These are phyloP conservation scores for Chenopodium berlandieri DNA, from an alignment of 148 eudicot species.

Conservation along the genomic window DNA sequence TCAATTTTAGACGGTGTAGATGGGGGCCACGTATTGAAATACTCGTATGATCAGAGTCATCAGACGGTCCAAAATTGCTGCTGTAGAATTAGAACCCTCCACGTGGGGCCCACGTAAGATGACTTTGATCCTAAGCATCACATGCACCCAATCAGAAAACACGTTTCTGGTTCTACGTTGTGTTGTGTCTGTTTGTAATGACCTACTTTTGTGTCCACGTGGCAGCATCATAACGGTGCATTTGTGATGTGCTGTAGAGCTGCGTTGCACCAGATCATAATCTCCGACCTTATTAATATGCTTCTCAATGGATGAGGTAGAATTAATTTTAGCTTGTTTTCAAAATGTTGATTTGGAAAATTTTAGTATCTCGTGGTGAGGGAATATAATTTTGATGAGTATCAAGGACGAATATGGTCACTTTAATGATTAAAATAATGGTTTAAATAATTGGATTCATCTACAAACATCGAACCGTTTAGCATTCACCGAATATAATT, in stretches of 20 bases:
- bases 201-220: neutral
- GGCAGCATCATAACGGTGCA: neutral
- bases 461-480: too few species aligned
- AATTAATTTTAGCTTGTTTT: too few species aligned
- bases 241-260: neutral
- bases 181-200: neutral
- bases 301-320: too few species aligned
- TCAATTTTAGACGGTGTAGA: neutral
- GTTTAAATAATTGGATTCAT: too few species aligned
- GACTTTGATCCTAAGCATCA: constrained; percentile 21
- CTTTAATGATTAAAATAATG: too few species aligned
- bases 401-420: too few species aligned
- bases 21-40: constrained; percentile 13
- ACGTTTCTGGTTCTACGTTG: neutral
- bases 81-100: neutral
- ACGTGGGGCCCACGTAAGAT: neutral
- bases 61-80: constrained; percentile 12
- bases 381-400: too few species aligned
- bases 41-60: neutral
- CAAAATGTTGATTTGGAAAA: too few species aligned
- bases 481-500: too few species aligned
- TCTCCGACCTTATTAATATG: too few species aligned
- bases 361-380: too few species aligned
- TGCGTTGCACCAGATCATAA: neutral
- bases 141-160: neutral